A percentile compares a stretch with the other conserved stretches of the same genome.
These are phyloP conservation scores for Nigrospora sphaerica DNA, from an alignment of 2,329 filamentous ascomycete species.

Conservation along the genomic window DNA sequence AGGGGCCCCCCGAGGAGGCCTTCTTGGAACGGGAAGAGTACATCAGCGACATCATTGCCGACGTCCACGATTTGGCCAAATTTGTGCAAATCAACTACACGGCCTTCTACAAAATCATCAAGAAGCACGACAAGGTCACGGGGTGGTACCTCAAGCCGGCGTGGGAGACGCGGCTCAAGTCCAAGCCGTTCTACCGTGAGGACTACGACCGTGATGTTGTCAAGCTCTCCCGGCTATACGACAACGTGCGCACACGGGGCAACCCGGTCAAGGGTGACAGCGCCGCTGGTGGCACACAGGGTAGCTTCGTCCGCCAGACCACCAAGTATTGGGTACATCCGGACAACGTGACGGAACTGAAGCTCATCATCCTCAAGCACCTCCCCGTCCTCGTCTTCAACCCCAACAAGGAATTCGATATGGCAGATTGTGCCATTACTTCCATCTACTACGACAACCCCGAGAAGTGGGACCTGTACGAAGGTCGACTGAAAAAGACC, in stretches of 20 bases:
- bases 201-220: conserved; percentile 97
- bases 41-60: conserved; percentile 94
- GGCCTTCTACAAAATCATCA: conserved; percentile 99
- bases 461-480: conserved; percentile 88
- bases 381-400: conserved; percentile 97
- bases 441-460: conserved; percentile 99
- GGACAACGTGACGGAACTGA: conserved; percentile 96
- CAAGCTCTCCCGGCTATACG: conserved; percentile 90
- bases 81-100: conserved; percentile 99
- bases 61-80: conserved; percentile 96
- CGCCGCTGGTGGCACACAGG: conserved; percentile 82
- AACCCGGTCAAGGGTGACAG: conserved; percentile 91
- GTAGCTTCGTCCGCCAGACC: conserved; percentile 92
- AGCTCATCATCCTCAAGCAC: conserved; percentile 96
- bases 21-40: conserved; percentile 92
- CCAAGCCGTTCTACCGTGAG: conserved; percentile 97
- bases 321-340: conserved; percentile 99
- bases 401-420: conserved; percentile 90
- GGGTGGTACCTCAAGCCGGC: conserved; percentile 88
- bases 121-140: conserved; percentile 99
- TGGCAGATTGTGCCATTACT: conserved; percentile 86
- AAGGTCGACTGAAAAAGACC: conserved; percentile 92
- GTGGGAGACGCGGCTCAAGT: conserved; percentile 91
- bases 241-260: conserved; percentile 85
- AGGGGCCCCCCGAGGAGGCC: conserved; percentile 75